Percentiles rank a stretch among this genome's conserved stretches.
Conservation (phyloP, 2,329 filamentous ascomycete genomes). For the Scolecobasidium constrictum region DNA sequence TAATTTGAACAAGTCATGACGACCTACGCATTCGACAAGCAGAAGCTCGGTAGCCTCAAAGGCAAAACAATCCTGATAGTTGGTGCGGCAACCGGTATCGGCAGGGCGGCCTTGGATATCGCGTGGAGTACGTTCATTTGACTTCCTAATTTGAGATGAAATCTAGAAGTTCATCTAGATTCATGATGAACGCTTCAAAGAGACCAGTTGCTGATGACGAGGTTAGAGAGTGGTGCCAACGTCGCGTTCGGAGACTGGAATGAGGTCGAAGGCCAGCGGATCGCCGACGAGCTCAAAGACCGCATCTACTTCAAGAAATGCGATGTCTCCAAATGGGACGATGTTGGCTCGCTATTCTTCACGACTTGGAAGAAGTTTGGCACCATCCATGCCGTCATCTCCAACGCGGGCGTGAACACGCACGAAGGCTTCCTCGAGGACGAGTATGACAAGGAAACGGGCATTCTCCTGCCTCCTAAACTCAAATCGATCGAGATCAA, state of each 20-base stretch:
- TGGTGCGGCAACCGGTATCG: no score
- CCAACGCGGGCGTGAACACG: conserved; percentile 11
- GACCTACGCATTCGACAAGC: no score
- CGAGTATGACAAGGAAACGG: conserved; percentile 11
- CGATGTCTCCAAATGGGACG: neutral
- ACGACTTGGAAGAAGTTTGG: conserved; percentile 6
- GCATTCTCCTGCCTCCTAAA: conserved; percentile 11
- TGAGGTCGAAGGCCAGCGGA: neutral
- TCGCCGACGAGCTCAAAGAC: neutral
- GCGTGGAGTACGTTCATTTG: no score
- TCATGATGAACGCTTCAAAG: no score
- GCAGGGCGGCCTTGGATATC: no score
- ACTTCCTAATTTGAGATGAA: no score
- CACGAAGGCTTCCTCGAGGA: conserved; percentile 9
- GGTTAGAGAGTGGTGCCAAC: neutral
- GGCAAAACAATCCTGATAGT: no score
- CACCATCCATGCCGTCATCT: conserved; percentile 11
- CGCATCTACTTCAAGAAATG: neutral
- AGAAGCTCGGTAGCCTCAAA: no score
- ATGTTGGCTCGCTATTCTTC: conserved; percentile 2
- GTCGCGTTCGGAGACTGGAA: neutral
- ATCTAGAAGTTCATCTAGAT: no score
- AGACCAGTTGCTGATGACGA: no score
- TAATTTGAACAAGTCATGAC: no score
- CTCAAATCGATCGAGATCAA: conserved; percentile 17